Percentiles rank a stretch among this genome's conserved stretches.
These are phyloP conservation scores for Heliamphora pulchella DNA, from an alignment of 179 eudicot species.

Conservation along the genomic window DNA sequence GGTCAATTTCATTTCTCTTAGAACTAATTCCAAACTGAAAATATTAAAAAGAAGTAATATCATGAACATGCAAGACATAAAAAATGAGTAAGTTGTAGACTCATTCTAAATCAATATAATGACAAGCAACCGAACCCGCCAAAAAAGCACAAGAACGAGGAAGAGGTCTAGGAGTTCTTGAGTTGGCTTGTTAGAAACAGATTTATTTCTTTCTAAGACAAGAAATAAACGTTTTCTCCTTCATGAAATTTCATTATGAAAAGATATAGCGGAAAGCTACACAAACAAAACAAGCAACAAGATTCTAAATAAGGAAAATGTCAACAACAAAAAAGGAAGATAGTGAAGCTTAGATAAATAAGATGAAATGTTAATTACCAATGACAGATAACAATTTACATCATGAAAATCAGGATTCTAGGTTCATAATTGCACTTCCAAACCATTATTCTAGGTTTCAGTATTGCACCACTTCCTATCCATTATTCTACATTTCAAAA, in stretches of 20 bases:
- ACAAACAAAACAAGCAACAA: not conserved
- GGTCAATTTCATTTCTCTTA: not conserved
- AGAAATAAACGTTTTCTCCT: not conserved
- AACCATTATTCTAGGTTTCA: too few species aligned
- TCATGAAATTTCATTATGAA: not conserved
- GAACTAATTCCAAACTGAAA: not conserved
- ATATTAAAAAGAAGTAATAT: not conserved
- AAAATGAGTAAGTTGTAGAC: too few species aligned
- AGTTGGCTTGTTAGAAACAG: not conserved
- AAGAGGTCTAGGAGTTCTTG: too few species aligned
- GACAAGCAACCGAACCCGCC: too few species aligned
- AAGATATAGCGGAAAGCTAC: not conserved
- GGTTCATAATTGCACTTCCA: too few species aligned
- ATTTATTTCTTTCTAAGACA: not conserved
- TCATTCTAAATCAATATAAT: too few species aligned
- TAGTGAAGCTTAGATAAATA: not conserved
- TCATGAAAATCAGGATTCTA: too few species aligned
- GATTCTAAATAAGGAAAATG: not conserved
- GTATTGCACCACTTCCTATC: too few species aligned
- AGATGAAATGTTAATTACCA: not conserved
- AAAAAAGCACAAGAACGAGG: too few species aligned
- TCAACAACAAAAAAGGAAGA: not conserved
- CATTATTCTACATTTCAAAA: too few species aligned
- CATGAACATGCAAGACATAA: not conserved
- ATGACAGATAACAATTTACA: not conserved